phyloP scores from a whole-genome alignment of 345 rosid genomes.

The Stellera chamaejasme region DNA sequence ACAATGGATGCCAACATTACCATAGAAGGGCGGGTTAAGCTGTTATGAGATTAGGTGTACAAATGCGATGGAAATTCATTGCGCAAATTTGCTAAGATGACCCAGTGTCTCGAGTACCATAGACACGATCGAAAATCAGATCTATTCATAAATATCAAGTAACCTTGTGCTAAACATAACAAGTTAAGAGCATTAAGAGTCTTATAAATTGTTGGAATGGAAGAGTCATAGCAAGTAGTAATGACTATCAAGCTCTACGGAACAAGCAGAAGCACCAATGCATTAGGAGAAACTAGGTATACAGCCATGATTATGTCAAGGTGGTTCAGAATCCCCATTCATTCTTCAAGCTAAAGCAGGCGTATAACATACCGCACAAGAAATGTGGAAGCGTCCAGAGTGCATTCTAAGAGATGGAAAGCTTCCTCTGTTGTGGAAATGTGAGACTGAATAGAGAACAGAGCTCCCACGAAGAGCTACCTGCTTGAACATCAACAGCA shows the following conservation, averaged over 20 bases:
- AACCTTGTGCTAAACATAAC: too few species aligned
- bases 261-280: background rate
- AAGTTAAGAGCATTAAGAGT: background rate
- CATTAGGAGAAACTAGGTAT: too few species aligned
- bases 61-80: too few species aligned
- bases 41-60: background rate
- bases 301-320: background rate
- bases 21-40: background rate
- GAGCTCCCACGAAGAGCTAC: slow-evolving; percentile 22
- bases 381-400: slow-evolving; percentile 20
- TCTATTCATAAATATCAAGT: too few species aligned
- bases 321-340: too few species aligned
- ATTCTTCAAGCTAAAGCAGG: too few species aligned
- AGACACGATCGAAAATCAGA: too few species aligned
- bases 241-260: background rate
- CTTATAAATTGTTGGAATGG: background rate
- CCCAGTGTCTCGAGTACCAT: too few species aligned
- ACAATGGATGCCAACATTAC: background rate
- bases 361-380: slow-evolving; percentile 48
- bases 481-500: slow-evolving; percentile 18
- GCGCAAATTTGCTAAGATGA: too few species aligned
- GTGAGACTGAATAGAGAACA: slow-evolving; percentile 23
- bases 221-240: background rate
- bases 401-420: slow-evolving; percentile 31
- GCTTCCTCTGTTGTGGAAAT: slow-evolving; percentile 21